phyloP scores from a whole-genome alignment of 352 stramenopile genomes.

The Discostella stelligera region DNA sequence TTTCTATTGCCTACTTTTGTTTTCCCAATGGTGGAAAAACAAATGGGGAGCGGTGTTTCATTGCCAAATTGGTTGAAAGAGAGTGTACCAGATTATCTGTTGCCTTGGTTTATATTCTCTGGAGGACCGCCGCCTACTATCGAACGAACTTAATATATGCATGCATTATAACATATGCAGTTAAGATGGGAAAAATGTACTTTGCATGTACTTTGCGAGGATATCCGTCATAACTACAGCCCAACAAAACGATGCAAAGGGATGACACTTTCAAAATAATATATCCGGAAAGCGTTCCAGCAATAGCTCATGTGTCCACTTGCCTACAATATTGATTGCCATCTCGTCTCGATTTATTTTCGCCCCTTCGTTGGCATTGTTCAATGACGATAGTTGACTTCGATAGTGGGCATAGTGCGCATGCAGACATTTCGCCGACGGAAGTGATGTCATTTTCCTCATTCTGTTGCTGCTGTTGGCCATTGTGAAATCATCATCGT shows the following conservation, averaged over 20 bases:
- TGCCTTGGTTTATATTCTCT: constrained; percentile 68
- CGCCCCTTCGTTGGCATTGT: background rate
- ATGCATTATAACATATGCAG: too few relatives aligned
- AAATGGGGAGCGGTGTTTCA: constrained; percentile 26
- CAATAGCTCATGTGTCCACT: constrained; percentile 61
- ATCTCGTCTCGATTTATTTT: background rate
- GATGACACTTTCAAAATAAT: constrained; percentile 36
- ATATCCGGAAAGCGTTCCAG: constrained; percentile 61
- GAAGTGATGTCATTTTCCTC: constrained; percentile 22
- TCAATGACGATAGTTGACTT: constrained; percentile 32
- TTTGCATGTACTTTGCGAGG: too few relatives aligned
- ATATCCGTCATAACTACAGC: too few relatives aligned
- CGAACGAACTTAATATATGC: constrained; percentile 21
- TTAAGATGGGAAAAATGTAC: too few relatives aligned
- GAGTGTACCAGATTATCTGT: constrained; percentile 67
- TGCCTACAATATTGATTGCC: constrained; percentile 56
- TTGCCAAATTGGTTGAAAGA: constrained; percentile 61
- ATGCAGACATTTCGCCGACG: constrained; percentile 71
- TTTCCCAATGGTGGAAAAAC: constrained; percentile 70
- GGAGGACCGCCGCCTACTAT: constrained; percentile 52
- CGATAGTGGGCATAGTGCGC: constrained; percentile 76
- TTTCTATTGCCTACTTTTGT: constrained; percentile 76
- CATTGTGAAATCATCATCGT: background rate
- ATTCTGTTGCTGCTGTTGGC: background rate
- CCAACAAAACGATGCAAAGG: constrained; percentile 12